Conservation (phyloP, 805 yeast genomes). For the Zygosaccharomyces rouxii region DNA sequence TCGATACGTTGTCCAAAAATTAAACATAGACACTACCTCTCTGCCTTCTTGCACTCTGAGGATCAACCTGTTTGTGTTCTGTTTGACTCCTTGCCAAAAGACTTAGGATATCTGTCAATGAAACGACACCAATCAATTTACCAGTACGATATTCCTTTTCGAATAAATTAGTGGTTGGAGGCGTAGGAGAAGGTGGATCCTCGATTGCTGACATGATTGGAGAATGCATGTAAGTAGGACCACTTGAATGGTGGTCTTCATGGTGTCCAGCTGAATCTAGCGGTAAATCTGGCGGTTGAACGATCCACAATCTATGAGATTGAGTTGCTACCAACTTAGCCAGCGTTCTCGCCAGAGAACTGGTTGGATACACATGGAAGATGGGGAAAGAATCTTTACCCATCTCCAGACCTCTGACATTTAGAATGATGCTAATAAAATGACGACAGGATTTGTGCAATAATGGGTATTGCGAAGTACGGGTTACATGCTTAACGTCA, state of each 20-base stretch:
- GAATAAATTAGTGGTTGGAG: slow-evolving; percentile 27
- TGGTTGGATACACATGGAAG: slow-evolving; percentile 78
- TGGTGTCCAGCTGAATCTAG: slow-evolving; percentile 14
- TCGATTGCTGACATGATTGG: slow-evolving; percentile 27
- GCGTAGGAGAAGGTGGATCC: slow-evolving; percentile 19
- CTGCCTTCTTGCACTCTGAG: slow-evolving; percentile 81
- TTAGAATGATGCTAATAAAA: slow-evolving; percentile 79
- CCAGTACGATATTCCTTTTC: slow-evolving; percentile 62
- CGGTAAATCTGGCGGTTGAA: slow-evolving; percentile 48
- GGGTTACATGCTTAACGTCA: slow-evolving; percentile 84
- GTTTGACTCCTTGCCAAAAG: slow-evolving; percentile 58
- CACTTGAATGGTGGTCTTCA: slow-evolving; percentile 26
- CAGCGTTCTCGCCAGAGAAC: slow-evolving; percentile 80
- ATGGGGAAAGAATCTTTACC: slow-evolving; percentile 96
- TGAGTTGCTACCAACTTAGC: slow-evolving; percentile 95
- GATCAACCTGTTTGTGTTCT: slow-evolving; percentile 76
- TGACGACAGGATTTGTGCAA: slow-evolving; percentile 80
- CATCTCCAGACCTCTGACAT: slow-evolving; percentile 76
- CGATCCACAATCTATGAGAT: slow-evolving; percentile 86
- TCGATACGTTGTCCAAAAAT: not conserved
- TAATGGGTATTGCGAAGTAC: slow-evolving; percentile 79
- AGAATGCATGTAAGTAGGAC: slow-evolving; percentile 14
- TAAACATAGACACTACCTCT: slow-evolving; percentile 51
- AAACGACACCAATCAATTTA: slow-evolving; percentile 82
- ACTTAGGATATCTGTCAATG: slow-evolving; percentile 84